Evolutionary conservation across 106 monocot genomes (phyloP), one percentile per base, ranked within the genome.

Genomic region (Dactylorhiza incarnata): DNA sequence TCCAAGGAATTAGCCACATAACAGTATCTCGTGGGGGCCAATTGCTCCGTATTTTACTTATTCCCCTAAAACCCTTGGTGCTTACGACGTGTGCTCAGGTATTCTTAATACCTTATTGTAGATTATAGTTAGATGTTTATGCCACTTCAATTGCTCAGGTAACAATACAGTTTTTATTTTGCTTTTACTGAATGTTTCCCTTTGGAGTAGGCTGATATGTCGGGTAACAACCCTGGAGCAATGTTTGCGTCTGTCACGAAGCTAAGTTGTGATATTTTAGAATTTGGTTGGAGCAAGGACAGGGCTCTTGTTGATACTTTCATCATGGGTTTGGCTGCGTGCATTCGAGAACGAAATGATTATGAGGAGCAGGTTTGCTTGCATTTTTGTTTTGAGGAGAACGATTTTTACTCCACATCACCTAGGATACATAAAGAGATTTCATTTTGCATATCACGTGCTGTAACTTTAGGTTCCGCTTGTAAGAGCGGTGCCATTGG

Each of bases 251-350:
- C 94, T 63, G 81, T 99, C 20, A 91, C 86, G 25, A 99, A 85
- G 80, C 82, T 94, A 74, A 85, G 91, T 61, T 99, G 97, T 80
- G 91, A 99, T 73, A 94, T 99, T 79, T 89, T 99, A 84, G 91
- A 99, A 82, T 99, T 94, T 88, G 97, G 94, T 37, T 97, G 97
- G 97, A 87, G 80, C 79, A 94, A 86, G 58, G 97, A 99, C 73
- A 94, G 93, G 83, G 86, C 91, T 22, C 94, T 94, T 56, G 94
- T 99, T 25, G 97, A 99, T 80, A 99, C 97, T 72, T 99, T 94
- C 79, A 87, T 99, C 73, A 99, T 99, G 97, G 91, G 94, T 72
- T 83, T 99, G 73, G 94, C 97, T 85, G 78, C 94, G 26, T 91
- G 86, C 70, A 83, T 99, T 78, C 93, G 97, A 53, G 97, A 94